phyloP scores from a whole-genome alignment of 192 early-diverging fungal species.

The Geranomyces variabilis region DNA sequence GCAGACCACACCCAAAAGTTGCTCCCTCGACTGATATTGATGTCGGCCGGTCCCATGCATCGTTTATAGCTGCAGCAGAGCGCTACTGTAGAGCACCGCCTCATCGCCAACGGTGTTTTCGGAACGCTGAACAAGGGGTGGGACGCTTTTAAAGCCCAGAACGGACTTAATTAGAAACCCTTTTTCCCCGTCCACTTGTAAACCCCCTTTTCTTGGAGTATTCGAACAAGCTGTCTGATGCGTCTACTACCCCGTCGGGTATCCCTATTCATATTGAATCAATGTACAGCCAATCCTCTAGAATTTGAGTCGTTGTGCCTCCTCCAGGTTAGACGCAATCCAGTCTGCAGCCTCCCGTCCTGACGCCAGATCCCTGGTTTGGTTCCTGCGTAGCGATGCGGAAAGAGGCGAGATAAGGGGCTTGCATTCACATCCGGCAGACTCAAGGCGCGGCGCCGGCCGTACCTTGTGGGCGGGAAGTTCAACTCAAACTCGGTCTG shows the following conservation, averaged over 20 bases:
- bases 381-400: conserved; percentile 7
- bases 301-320: conserved; percentile 32
- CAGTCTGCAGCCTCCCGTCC: conserved; percentile 48
- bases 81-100: conserved; percentile 77
- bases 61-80: conserved; percentile 48
- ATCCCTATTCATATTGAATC: background rate
- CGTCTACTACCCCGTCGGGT: too few relatives aligned
- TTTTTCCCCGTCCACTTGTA: too few relatives aligned
- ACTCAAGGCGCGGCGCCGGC: too few relatives aligned
- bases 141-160: conserved; percentile 89
- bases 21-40: too few relatives aligned
- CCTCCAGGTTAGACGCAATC: conserved; percentile 38
- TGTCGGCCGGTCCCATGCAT: background rate
- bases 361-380: conserved; percentile 32
- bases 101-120: conserved; percentile 91
- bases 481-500: conserved; percentile 30
- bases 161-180: conserved; percentile 37
- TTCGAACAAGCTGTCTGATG: too few relatives aligned
- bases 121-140: conserved; percentile 89
- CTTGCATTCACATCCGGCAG: too few relatives aligned
- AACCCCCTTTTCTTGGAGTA: too few relatives aligned
- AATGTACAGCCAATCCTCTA: conserved; percentile 16
- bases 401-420: background rate
- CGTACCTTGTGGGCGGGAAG: conserved; percentile 8
- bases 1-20: background rate